Percentiles rank a stretch among this genome's conserved stretches.
These are phyloP conservation scores for Cinnamomum micranthum DNA, from an alignment of 164 flowering plant species.

Conservation along the genomic window DNA sequence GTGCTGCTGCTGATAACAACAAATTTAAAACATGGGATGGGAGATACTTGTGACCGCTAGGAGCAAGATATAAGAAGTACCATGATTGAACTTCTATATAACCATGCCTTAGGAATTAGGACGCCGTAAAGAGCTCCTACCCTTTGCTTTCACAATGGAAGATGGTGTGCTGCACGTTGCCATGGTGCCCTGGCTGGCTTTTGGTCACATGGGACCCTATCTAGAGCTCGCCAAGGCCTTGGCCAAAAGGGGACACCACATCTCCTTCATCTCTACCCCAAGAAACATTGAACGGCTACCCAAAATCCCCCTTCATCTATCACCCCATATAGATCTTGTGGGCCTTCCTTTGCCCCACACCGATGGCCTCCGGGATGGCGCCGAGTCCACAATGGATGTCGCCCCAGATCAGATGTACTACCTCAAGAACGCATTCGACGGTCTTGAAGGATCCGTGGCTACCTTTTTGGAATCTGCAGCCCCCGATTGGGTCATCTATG, in stretches of 20 bases:
- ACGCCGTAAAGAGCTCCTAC: too few relatives aligned
- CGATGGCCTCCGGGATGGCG: slow-evolving; percentile 20
- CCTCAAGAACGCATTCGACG: slow-evolving; percentile 37
- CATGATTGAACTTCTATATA: too few relatives aligned
- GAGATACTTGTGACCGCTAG: too few relatives aligned
- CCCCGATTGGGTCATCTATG: slow-evolving; percentile 19
- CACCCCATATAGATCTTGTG: slow-evolving; percentile 14
- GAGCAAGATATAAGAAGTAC: too few relatives aligned
- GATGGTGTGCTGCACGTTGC: slow-evolving; percentile 15
- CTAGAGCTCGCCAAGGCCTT: slow-evolving; percentile 36
- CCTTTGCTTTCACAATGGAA: background rate
- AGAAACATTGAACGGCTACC: slow-evolving; percentile 44
- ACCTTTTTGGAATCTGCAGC: slow-evolving; percentile 9
- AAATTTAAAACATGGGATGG: too few relatives aligned
- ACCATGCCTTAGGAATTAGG: too few relatives aligned
- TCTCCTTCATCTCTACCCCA: slow-evolving; percentile 55
- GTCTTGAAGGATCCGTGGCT: slow-evolving; percentile 23
- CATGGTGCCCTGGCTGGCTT: slow-evolving; percentile 63
- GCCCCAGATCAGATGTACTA: slow-evolving; percentile 19
- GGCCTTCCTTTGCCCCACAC: slow-evolving; percentile 27
- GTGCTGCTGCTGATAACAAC: too few relatives aligned
- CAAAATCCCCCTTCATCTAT: slow-evolving; percentile 21
- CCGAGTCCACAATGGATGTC: slow-evolving; percentile 39
- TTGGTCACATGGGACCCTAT: slow-evolving; percentile 57
- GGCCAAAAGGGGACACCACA: slow-evolving; percentile 37